Base-by-base conservation (phyloP, 352 stramenopile species). In the Globisporangium solare region DNA sequence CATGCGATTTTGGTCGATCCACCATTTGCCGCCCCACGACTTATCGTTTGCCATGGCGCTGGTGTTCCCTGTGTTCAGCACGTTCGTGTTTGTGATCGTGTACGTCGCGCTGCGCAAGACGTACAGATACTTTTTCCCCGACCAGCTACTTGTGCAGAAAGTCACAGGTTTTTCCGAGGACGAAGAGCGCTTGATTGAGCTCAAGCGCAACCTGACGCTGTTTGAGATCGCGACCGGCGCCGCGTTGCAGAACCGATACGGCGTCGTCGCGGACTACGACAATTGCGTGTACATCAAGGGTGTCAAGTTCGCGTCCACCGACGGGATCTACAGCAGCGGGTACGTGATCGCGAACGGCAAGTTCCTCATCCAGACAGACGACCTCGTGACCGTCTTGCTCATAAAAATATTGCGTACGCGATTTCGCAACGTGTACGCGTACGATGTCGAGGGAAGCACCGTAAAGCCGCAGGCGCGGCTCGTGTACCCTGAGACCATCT, bases 281-380 rank as follows among this genome's bases (percentile, higher is more conserved):
- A 54, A 54, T n/a, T 39, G n/a, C 24, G 13, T 54, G 3, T 54
- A 37, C 48, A 54, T 54, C 48, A 54, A 57, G 31, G 51, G 59
- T 22, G 31, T 60, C 10, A 55, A 53, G 27, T 65, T 61, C 31
- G 59, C 59, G 22, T 65, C 59, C 13, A 45, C 59, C 20, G 56
- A 57, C 4, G 58, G 58, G 6, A 58, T 64, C 51, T 64, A 47
- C 49, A 59, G 49, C 27, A 53, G 40, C 17, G 58, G 58, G 11
- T 64, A 42, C 24, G 49, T 64, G 24, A 42, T 43, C 39, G 59
- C 51, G 14, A 57, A 65, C 51, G 24, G 42, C 47, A 59, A 53
- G 42, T 65, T 65, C 37, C 37, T 65, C 8, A 40, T 65, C 39
- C 59, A 51, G 7, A 53, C 52, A 1, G 40, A 60, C 24, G 59